Evolutionary conservation across 441 rosid species (phyloP).

Genomic region (Croton setiger): DNA sequence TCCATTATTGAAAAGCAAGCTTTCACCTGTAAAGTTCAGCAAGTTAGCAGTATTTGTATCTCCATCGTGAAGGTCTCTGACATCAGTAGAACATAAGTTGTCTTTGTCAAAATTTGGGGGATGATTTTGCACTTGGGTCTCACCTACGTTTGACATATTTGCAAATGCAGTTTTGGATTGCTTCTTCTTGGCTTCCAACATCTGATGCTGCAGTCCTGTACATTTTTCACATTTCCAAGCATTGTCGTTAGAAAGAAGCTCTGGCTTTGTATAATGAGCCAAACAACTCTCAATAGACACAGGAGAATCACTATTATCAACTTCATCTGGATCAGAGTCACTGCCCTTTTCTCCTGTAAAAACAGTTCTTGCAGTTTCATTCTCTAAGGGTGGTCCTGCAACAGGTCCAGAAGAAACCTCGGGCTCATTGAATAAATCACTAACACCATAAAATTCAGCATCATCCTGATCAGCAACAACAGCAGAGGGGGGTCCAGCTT

Average conservation of each 20-base stretch:
- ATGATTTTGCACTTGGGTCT: conserved; percentile 20
- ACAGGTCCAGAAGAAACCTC: conserved; percentile 54
- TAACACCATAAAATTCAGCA: conserved; percentile 66
- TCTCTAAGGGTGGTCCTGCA: conserved; percentile 51
- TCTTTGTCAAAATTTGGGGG: conserved; percentile 21
- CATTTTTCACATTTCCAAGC: conserved; percentile 97
- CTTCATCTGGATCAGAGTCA: conserved; percentile 95
- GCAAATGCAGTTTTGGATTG: conserved; percentile 27
- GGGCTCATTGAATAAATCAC: conserved; percentile 88
- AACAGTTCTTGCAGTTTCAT: conserved; percentile 39
- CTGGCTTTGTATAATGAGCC: conserved; percentile 73
- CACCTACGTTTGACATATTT: conserved; percentile 28
- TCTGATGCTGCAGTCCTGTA: conserved; percentile 45
- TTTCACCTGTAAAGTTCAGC: conserved; percentile 17
- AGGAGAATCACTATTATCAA: conserved; percentile 76
- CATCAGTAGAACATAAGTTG: conserved; percentile 23
- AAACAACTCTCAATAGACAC: conserved; percentile 91
- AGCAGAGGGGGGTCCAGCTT: conserved; percentile 50
- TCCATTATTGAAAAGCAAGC: conserved; percentile 28
- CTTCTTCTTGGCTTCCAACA: conserved; percentile 39
- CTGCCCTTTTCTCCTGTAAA: conserved; percentile 49
- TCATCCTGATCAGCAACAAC: conserved; percentile 51
- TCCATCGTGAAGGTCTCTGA: conserved; percentile 25
- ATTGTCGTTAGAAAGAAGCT: conserved; percentile 78
- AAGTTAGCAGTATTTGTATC: conserved; percentile 14